Base-by-base conservation (phyloP, 2,329 filamentous ascomycete species). In the Rugonectria rugulosa region DNA sequence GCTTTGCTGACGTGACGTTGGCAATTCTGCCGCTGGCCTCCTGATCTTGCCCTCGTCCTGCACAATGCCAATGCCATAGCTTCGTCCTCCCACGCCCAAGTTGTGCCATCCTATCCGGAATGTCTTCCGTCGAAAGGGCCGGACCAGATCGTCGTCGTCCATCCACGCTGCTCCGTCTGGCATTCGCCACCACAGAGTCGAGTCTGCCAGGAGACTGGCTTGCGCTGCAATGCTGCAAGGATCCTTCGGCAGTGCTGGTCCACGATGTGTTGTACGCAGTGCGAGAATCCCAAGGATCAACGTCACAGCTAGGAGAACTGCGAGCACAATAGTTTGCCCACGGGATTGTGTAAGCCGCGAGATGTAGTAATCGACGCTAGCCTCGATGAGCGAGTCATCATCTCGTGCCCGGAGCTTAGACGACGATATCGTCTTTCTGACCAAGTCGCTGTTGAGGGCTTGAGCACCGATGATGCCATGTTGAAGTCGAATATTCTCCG, bases 161-260 rank as follows among this genome's bases (percentile, higher is more conserved):
- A 70, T 64, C 64, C 67, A 69, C 26, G 67, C 65, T 8, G 61
- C 63, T 19, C 68, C 68, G 12, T 61, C 53, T 4, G 68, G 68
- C 6, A 70, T 50, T 19, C 68, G 62, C 56, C 61, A 65, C 67
- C 67, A 68, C 15, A 68, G 15, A 6, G 63, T 64, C 26, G 68
- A 70, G 60, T 69, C 66, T 5, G 64, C 64, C 19, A 70, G 56
- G 29, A 70, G 63, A 51, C 68, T 70, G 20, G 65, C 68, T 46
- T 64, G 65, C 9, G 68, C 68, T 9, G 68, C 68, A 21, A 70
- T 68, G 26, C 68, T 70, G 8, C 68, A 62, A 2, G 68, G 68
- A 44, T 63, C 65, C 48, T 69, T 69, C 20, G 66, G 57, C 6
- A 70, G 32, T 11, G 51, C 50, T 15, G 49, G 47, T 14, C 57